Evolutionary conservation across 1,139 yeast species (phyloP).

Genomic region (Geotrichum aggregatum): DNA sequence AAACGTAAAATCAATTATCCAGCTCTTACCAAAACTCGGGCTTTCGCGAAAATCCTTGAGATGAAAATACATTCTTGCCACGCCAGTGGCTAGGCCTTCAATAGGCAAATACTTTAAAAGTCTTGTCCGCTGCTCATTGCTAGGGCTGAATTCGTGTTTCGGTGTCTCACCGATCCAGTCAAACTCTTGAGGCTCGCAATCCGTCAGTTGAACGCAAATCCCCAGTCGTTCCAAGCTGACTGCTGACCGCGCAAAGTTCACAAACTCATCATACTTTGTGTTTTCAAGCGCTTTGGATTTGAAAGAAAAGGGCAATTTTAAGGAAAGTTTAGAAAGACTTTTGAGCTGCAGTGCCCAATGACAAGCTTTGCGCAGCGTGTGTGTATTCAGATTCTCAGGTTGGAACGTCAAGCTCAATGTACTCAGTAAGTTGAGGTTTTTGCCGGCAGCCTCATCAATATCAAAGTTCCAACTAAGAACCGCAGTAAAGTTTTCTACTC

Average conservation of each 20-base stretch:
- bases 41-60: neutral
- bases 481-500: neutral
- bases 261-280: neutral
- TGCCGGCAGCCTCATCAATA: neutral
- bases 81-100: neutral
- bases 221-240: neutral
- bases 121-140: neutral
- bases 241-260: neutral
- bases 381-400: neutral
- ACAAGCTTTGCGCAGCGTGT: neutral
- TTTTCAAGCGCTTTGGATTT: neutral
- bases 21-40: constrained; percentile 4
- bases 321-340: neutral
- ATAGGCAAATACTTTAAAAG: neutral
- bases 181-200: neutral
- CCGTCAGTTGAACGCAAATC: neutral
- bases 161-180: neutral
- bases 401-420: neutral
- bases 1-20: neutral
- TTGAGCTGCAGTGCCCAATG: neutral
- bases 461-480: constrained; percentile 3
- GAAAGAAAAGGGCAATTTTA: neutral
- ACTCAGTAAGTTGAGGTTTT: neutral
- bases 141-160: neutral
- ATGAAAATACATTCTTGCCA: neutral